Evolutionary conservation across 805 yeast genomes (phyloP).

Genomic region (Nakazawaea laoshanensis): DNA sequence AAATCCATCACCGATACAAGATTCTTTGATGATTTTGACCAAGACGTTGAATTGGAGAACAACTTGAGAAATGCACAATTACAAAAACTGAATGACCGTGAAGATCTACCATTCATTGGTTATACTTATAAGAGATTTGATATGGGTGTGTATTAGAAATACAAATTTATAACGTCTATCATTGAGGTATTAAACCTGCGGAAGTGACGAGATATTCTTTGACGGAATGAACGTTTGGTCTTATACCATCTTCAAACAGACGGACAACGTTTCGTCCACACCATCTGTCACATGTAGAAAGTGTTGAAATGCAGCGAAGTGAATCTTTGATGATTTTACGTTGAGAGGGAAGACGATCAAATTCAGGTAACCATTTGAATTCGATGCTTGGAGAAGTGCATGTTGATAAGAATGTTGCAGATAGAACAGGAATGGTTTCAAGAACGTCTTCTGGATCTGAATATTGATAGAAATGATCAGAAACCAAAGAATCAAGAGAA

Average conservation of each 20-base stretch:
- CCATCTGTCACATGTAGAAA: slow-evolving; percentile 25
- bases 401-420: not conserved
- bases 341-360: slow-evolving; percentile 14
- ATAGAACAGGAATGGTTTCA: not conserved
- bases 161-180: not conserved
- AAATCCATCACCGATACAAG: slow-evolving; percentile 92
- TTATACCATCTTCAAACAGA: no score
- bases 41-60: slow-evolving; percentile 9
- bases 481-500: no score
- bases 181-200: slow-evolving; percentile 7
- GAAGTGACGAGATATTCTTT: slow-evolving; percentile 10
- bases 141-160: slow-evolving; percentile 10
- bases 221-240: slow-evolving; percentile 6
- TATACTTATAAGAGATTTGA: slow-evolving; percentile 95
- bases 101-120: slow-evolving; percentile 94
- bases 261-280: slow-evolving; percentile 15
- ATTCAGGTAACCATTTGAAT: slow-evolving; percentile 11
- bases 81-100: slow-evolving; percentile 41
- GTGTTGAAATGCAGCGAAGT: slow-evolving; percentile 24
- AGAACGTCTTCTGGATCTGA: no score
- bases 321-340: slow-evolving; percentile 22
- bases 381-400: not conserved
- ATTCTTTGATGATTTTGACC: slow-evolving; percentile 46
- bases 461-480: no score
- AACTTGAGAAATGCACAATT: slow-evolving; percentile 6